Conservation (phyloP, 306 rosid species). For the Acacia confusa region DNA sequence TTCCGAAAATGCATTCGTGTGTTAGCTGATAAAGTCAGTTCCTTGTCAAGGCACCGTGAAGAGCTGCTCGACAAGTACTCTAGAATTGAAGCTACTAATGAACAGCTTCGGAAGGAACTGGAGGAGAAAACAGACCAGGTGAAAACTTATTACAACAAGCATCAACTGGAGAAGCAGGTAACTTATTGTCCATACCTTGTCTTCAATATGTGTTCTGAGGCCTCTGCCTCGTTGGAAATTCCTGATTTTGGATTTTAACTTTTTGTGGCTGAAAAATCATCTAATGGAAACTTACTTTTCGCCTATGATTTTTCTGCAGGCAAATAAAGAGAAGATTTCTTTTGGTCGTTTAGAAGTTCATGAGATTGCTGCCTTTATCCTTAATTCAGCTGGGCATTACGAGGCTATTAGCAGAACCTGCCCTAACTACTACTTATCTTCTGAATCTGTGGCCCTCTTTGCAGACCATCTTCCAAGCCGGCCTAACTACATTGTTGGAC, state of each 20-base stretch:
- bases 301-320: slow-evolving; percentile 57
- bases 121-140: slow-evolving; percentile 85
- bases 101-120: slow-evolving; percentile 77
- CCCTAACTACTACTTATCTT: slow-evolving; percentile 77
- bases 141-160: slow-evolving; percentile 81
- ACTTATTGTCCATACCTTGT: not conserved
- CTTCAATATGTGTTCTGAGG: not conserved
- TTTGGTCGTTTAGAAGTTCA: slow-evolving; percentile 84
- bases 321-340: slow-evolving; percentile 92
- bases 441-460: slow-evolving; percentile 91
- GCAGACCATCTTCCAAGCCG: slow-evolving; percentile 72
- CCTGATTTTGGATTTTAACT: not conserved
- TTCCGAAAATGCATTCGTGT: slow-evolving; percentile 75
- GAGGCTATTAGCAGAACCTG: slow-evolving; percentile 85
- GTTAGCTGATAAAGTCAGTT: slow-evolving; percentile 71
- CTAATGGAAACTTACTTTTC: not conserved
- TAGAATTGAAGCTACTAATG: slow-evolving; percentile 72
- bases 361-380: slow-evolving; percentile 94
- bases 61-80: slow-evolving; percentile 77
- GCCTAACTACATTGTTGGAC: slow-evolving; percentile 94
- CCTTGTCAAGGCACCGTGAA: slow-evolving; percentile 76
- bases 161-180: slow-evolving; percentile 97
- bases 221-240: not conserved
- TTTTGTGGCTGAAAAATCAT: not conserved
- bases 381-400: slow-evolving; percentile 67